A percentile compares a stretch with the other conserved stretches of the same genome.
Evolutionary conservation across 2,329 filamentous ascomycete species (phyloP).

Genomic region (Calonectria naviculata): DNA sequence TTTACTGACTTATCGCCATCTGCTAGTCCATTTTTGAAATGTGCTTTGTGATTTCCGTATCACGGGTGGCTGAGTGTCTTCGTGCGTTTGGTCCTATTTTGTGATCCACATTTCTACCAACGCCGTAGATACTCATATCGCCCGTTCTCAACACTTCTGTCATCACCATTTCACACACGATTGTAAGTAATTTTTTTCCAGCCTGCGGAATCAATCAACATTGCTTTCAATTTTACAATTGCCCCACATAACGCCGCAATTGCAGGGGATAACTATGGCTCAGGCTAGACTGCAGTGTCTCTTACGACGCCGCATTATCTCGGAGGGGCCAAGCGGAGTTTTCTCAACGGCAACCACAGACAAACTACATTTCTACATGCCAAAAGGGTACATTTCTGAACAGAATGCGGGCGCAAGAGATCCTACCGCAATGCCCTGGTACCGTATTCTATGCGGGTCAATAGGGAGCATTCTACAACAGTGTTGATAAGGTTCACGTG

Average conservation of each 20-base stretch:
- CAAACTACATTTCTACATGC: too few species aligned
- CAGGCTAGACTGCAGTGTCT: too few species aligned
- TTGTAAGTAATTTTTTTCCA: neutral
- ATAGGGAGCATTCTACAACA: neutral
- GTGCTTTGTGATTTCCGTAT: too few species aligned
- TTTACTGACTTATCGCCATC: too few species aligned
- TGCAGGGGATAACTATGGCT: neutral
- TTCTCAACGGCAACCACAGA: neutral
- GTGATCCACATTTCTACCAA: too few species aligned
- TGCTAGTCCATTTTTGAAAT: too few species aligned
- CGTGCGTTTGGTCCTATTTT: too few species aligned
- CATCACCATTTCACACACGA: neutral
- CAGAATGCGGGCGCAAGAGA: neutral
- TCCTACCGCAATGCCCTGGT: neutral
- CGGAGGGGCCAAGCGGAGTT: neutral
- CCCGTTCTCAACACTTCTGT: neutral
- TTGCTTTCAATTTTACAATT: neutral
- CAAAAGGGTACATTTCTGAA: too few species aligned
- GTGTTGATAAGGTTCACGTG: neutral
- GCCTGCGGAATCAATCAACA: neutral
- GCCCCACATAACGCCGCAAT: neutral
- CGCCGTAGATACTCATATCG: too few species aligned
- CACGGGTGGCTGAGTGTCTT: too few species aligned
- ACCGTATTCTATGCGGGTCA: neutral
- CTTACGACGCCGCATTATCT: neutral